Percentiles rank a stretch among this genome's conserved stretches.
phyloP scores from a whole-genome alignment of 140 eudicot genomes.

The Bidens hawaiensis region DNA sequence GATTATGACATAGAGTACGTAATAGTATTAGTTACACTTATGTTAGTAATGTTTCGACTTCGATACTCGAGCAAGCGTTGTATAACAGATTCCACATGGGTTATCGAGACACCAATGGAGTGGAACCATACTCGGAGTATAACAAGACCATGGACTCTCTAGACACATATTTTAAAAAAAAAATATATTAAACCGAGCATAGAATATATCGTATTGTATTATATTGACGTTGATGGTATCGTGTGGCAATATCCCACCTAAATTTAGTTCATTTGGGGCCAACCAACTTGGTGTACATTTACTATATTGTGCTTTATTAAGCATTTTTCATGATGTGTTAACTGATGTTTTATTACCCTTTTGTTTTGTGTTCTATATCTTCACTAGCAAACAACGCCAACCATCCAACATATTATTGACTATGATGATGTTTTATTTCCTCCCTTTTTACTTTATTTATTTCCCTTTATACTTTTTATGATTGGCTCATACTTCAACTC shows the following conservation, averaged over 20 bases:
- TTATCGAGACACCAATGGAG: neutral
- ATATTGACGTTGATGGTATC: too few relatives aligned
- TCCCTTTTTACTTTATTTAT: neutral
- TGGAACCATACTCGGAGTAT: neutral
- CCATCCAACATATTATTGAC: neutral
- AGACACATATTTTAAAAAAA: too few relatives aligned
- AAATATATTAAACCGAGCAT: too few relatives aligned
- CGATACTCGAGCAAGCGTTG: neutral
- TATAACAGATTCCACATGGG: neutral
- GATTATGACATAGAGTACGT: neutral
- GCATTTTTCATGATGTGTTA: too few relatives aligned
- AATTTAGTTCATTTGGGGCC: neutral
- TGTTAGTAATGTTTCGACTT: neutral
- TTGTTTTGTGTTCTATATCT: neutral
- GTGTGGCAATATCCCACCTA: neutral
- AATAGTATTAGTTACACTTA: neutral
- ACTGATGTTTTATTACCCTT: neutral
- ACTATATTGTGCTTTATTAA: too few relatives aligned
- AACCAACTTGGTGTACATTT: neutral
- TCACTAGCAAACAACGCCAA: conserved; percentile 17
- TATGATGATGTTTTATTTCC: neutral
- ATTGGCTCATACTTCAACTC: conserved; percentile 6
- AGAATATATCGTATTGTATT: too few relatives aligned
- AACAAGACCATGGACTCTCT: neutral
- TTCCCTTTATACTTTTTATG: neutral